A percentile compares a stretch with the other conserved stretches of the same genome.
Evolutionary conservation across 2,329 filamentous ascomycete genomes (phyloP).

Genomic region (Monilinia polystroma): DNA sequence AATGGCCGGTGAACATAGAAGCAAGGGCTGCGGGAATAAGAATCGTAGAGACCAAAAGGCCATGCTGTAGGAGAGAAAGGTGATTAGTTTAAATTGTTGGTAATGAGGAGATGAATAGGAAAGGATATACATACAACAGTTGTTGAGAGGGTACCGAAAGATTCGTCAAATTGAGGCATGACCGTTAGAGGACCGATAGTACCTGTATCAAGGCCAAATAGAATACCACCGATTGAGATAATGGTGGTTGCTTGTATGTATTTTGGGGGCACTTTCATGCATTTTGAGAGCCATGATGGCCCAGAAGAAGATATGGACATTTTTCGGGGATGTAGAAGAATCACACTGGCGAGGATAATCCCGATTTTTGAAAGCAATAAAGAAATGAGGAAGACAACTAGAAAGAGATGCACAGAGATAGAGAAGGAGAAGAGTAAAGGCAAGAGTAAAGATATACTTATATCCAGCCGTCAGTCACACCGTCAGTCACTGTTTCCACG

Average conservation of each 20-base stretch:
- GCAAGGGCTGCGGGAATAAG: constrained; percentile 57
- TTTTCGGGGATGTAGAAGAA: background rate
- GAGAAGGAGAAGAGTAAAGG: background rate
- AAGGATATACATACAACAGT: constrained; percentile 40
- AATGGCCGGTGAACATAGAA: constrained; percentile 56
- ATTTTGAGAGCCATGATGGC: constrained; percentile 12
- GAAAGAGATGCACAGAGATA: background rate
- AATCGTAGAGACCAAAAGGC: constrained; percentile 59
- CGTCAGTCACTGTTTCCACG: background rate
- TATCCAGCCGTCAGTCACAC: background rate
- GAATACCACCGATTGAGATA: constrained; percentile 33
- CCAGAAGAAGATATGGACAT: background rate
- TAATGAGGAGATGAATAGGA: background rate
- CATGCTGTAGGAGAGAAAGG: constrained; percentile 41
- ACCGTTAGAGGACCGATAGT: constrained; percentile 52
- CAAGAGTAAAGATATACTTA: background rate
- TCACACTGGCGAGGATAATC: background rate
- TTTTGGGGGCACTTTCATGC: constrained; percentile 28
- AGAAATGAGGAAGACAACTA: background rate
- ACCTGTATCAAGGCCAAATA: constrained; percentile 48
- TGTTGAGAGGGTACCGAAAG: constrained; percentile 52
- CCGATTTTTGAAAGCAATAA: background rate
- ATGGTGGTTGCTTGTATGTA: constrained; percentile 36
- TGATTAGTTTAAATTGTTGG: background rate
- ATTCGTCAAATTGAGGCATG: constrained; percentile 47